Evolutionary conservation across 768 basidiomycete genomes (phyloP).

Genomic region (Coprinopsis marcescibilis): DNA sequence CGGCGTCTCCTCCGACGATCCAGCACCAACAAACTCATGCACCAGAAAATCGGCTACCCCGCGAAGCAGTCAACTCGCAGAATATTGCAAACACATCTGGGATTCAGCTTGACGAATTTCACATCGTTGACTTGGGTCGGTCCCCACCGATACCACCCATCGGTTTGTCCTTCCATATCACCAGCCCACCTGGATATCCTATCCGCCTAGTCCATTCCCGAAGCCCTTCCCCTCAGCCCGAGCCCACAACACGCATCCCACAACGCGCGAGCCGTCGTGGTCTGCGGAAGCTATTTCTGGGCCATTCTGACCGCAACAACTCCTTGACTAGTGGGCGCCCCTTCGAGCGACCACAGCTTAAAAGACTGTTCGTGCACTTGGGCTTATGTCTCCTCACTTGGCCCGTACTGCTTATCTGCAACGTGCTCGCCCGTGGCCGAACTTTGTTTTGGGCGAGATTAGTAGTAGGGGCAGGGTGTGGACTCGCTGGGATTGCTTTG

Average conservation of each 20-base stretch:
- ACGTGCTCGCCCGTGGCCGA: conserved; percentile 22
- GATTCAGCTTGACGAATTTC: too few species aligned
- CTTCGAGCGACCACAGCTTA: conserved; percentile 32
- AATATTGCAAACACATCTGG: too few species aligned
- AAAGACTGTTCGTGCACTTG: conserved; percentile 23
- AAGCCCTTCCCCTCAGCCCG: too few species aligned
- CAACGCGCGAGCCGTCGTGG: too few species aligned
- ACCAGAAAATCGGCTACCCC: too few species aligned
- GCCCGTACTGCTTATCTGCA: conserved; percentile 27
- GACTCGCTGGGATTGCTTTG: conserved; percentile 26
- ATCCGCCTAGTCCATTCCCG: not conserved
- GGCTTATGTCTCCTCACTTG: conserved; percentile 27
- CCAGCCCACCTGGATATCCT: not conserved
- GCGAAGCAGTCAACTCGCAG: too few species aligned
- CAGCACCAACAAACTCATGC: too few species aligned
- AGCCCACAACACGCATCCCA: too few species aligned
- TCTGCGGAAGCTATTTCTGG: not conserved
- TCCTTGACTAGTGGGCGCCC: conserved; percentile 15
- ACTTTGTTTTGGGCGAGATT: conserved; percentile 37
- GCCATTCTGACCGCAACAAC: not conserved
- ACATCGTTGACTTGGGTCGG: too few species aligned
- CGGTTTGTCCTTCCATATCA: too few species aligned
- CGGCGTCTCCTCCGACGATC: too few species aligned
- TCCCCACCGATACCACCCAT: too few species aligned
- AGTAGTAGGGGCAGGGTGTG: conserved; percentile 30